phyloP scores from a whole-genome alignment of 768 basidiomycete genomes.

The Trametopsis cervina region DNA sequence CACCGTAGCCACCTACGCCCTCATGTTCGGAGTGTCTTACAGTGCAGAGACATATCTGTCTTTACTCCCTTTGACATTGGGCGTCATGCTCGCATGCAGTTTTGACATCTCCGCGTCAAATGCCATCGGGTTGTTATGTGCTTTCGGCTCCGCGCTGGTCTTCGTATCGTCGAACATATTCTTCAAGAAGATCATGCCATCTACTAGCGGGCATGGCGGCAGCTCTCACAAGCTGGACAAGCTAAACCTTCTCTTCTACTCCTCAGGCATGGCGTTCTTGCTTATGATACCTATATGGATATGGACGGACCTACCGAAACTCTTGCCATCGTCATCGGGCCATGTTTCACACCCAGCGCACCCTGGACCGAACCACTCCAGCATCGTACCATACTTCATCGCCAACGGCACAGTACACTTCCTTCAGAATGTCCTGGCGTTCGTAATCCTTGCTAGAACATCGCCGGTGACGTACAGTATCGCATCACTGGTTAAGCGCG shows the following conservation, averaged over 20 bases:
- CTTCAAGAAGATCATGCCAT: constrained; percentile 97
- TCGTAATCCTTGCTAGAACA: constrained; percentile 90
- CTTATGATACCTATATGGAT: constrained; percentile 96
- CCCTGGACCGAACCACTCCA: constrained; percentile 32
- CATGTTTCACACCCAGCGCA: constrained; percentile 37
- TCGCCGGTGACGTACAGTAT: constrained; percentile 99
- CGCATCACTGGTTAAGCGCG: constrained; percentile 95
- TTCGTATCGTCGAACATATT: constrained; percentile 99
- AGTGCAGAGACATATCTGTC: constrained; percentile 87
- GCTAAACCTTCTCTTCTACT: constrained; percentile 92
- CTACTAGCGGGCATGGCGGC: constrained; percentile 27
- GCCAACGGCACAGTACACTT: constrained; percentile 96
- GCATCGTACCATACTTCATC: constrained; percentile 73
- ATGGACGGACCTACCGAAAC: constrained; percentile 74
- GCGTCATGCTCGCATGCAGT: constrained; percentile 96
- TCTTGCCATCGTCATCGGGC: constrained; percentile 41
- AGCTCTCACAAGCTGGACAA: constrained; percentile 86
- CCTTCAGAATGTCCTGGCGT: constrained; percentile 95
- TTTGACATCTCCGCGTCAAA: constrained; percentile 90
- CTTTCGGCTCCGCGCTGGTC: constrained; percentile 93
- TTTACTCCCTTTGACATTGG: constrained; percentile 88
- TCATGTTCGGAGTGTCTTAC: constrained; percentile 92
- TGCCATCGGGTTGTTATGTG: constrained; percentile 80
- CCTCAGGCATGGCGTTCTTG: constrained; percentile 87
- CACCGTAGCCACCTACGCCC: constrained; percentile 92